Base-by-base conservation (phyloP, 371 early-diverging fungal genomes). In the Mucor racemosus region DNA sequence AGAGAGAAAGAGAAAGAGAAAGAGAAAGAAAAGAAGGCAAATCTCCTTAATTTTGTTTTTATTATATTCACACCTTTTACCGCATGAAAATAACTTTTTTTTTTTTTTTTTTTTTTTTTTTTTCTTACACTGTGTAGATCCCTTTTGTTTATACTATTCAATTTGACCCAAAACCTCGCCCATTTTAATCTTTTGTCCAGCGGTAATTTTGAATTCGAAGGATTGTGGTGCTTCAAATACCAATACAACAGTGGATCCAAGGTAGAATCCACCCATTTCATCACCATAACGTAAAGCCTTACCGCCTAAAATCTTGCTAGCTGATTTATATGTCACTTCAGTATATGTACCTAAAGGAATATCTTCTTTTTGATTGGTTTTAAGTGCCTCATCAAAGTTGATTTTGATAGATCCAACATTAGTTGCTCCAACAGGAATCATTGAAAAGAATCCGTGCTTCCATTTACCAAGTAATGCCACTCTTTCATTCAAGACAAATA, bases 381-480 rank as follows among this genome's bases (percentile, higher is more conserved):
- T 82, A 7, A 95, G 78, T 9, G 90, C 90, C 77, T 92, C 87
- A 71, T 94, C 97, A 81, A 96, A 94, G 72, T 96, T 92, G 62
- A 99, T 88, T 50, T 88, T 86, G 71, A 99, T 96, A 15, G 94
- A 92, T 1, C 99, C 98, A 14, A 99, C 99, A 62, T 99, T 98
- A 8, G 99, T 99, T 0, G 99, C 98, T 2, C 97, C 99, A 1
- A 99, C 98, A 1, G 98, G 95, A 13, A 94, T 90, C 95, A 96
- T 95, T 1, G 93, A 89, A 75, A 98, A 97, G 79, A 95, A 94
- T 7, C 98, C 98, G 72, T 96, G 83, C 58, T 84, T 84, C 99
- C 99, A 98, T 67, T 86, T 84, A 42, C 99, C 99, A 36, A 95
- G 65, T 65, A 99, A 69, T 0, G 90, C 94, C 3, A 98, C 96